Base-by-base conservation (phyloP, 176 grass and related monocot species). In the Musa beccarii region DNA sequence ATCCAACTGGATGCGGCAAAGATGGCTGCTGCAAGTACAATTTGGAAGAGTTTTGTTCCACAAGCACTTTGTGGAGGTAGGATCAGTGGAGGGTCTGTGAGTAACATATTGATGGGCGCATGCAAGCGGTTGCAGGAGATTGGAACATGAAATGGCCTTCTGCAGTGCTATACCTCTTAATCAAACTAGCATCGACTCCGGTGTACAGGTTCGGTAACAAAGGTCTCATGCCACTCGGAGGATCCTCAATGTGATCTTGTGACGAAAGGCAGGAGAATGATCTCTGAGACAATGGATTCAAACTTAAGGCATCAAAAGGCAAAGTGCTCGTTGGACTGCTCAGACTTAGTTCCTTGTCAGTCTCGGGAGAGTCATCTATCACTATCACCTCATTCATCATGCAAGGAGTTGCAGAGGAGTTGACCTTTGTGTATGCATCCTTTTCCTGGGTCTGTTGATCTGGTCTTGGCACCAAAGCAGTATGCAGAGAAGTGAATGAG, bases 341-440 rank as follows among this genome's bases (percentile, higher is more conserved):
- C 77, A 86, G 71, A 54, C 71, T 81, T 50, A 52, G 85, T 76
- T 85, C 72, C 52, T 52, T 81, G 81, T 80, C 85, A 25, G 25
- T 22, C 77, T 92, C 85, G 43, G 87, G 85, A 81, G 83, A 72
- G 74, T 90, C 85, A 63, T 90, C 75, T 9, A 96, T 83, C 72
- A 89, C 78, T 49, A 96, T 85, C 43, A 91, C 76, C 73, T 96
- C 92, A 68, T 92, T 87, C 79, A 85, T 89, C 52, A 80, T 83
- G 78, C 84, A 86, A 22, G 74, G 52, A 51, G 83, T 76, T 52
- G 66, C 82, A 70, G 78, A 75, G 34, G 81, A 79, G n/a, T 62
- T 51, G 51, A 81, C 59, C 20, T 76, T 91, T 54, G 72, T 81
- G 78, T 81, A 81, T 43, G 83, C 51, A 19, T n/a, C 20, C n/a